A percentile compares a stretch with the other conserved stretches of the same genome.
Conservation (phyloP, 2,329 filamentous ascomycete species). For the Metarhizium sp. region DNA sequence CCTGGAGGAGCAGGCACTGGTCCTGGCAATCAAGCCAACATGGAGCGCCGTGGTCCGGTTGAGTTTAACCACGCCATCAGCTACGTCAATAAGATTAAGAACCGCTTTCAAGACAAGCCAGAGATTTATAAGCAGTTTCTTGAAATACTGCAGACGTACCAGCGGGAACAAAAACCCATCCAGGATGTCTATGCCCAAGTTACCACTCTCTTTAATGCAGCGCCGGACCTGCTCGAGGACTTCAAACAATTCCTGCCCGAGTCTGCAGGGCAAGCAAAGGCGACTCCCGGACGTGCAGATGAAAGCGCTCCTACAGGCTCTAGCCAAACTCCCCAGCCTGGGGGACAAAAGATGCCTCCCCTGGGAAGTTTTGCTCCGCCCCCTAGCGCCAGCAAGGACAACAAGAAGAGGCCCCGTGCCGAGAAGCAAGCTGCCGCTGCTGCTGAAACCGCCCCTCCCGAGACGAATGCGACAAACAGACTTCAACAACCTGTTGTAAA, state of each 20-base stretch:
- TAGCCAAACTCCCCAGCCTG: constrained; percentile 46
- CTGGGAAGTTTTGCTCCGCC: constrained; percentile 88
- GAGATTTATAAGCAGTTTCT: constrained; percentile 99
- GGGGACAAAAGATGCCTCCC: constrained; percentile 74
- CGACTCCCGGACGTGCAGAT: constrained; percentile 50
- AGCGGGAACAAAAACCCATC: constrained; percentile 95
- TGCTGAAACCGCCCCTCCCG: constrained; percentile 33
- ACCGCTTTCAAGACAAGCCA: constrained; percentile 90
- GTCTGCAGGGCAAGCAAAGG: constrained; percentile 51
- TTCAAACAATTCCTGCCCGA: constrained; percentile 98
- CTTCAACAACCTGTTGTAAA: constrained; percentile 23
- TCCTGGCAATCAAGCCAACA: constrained; percentile 46
- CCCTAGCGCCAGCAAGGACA: constrained; percentile 74
- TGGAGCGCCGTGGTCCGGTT: constrained; percentile 86
- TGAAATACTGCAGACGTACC: constrained; percentile 96
- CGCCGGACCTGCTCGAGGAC: constrained; percentile 90
- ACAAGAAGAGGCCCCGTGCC: constrained; percentile 70
- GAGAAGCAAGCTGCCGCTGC: constrained; percentile 44
- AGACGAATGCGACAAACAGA: constrained; percentile 29
- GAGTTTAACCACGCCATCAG: constrained; percentile 99
- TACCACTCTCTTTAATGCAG: constrained; percentile 84
- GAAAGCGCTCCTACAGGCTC: constrained; percentile 31
- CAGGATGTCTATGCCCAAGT: constrained; percentile 98
- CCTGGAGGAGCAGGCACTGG: constrained; percentile 54
- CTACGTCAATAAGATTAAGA: constrained; percentile 99